Base-by-base conservation (phyloP, 2,329 filamentous ascomycete genomes). In the Cladosporium sp. region DNA sequence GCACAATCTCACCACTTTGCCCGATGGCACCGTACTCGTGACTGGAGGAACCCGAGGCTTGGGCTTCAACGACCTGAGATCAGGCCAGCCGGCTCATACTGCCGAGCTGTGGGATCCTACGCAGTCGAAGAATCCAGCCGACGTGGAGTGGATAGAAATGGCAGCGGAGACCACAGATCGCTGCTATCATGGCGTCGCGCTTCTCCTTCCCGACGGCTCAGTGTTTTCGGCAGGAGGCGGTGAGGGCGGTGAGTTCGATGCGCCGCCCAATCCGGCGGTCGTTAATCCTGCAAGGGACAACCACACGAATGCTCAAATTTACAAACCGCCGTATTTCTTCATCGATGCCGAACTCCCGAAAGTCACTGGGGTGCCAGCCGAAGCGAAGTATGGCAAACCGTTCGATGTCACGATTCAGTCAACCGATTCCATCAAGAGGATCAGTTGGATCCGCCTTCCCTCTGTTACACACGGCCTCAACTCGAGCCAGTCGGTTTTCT, bases 1-100 rank as follows among this genome's bases (percentile, higher is more conserved):
- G 28, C 58, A 60, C 58, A 60, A 60, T 20, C 39, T 40, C 25
- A 60, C 58, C 14, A 40, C 45, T 9, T 28, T 60, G 14, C 58
- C 58, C 5, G 58, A 60, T n/a, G 58, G 58, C 34, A 51, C 49
- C 38, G 58, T 55, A 7, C 36, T 51, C 3, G 47, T 51, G 28
- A 51, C 47, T 36, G 47, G 47, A 20, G 47, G 47, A 12, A 51
- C 47, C 3, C 7, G 19, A 19, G 47, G 47, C 6, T 8, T 5
- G 11, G 47, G 47, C 15, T 51, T 51, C 47, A 51, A 22, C 47
- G 17, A 51, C 14, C 7, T 51, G 2, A 14, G 6, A 3, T 8
- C 3, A 8, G 30, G 30, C 6, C 2, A 8, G 30, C 47, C 47
- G 3, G 47, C 37, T 5, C 47, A 51, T 30, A 20, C 28, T 17